Percentiles rank a stretch among this genome's conserved stretches.
These are phyloP conservation scores for Hylodesmum podocarpum DNA, from an alignment of 306 rosid genomes.

Conservation along the genomic window DNA sequence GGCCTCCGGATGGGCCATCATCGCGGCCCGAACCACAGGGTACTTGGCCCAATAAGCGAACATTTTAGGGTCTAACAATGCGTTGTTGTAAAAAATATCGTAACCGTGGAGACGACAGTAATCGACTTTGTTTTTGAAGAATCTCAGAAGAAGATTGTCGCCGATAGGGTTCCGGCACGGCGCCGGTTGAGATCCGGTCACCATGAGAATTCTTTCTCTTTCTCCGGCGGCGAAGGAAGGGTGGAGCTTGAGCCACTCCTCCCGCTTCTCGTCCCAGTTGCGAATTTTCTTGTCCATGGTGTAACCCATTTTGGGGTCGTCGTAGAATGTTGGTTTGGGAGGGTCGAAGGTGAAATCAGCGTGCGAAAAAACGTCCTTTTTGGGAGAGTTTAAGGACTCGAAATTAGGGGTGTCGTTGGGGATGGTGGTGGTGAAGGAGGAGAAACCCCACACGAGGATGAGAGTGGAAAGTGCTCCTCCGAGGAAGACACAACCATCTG, in stretches of 20 bases:
- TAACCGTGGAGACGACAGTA: slow-evolving; percentile 73
- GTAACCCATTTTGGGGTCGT: slow-evolving; percentile 61
- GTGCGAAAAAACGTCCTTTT: background rate
- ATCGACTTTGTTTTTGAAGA: slow-evolving; percentile 85
- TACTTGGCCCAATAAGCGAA: slow-evolving; percentile 76
- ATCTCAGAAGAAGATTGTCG: slow-evolving; percentile 61
- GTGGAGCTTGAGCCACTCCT: slow-evolving; percentile 59
- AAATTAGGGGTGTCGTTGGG: slow-evolving; percentile 23
- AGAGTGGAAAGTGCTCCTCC: slow-evolving; percentile 63
- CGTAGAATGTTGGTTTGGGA: slow-evolving; percentile 57
- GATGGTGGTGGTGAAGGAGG: slow-evolving; percentile 38
- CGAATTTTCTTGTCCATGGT: slow-evolving; percentile 48
- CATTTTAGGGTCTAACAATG: slow-evolving; percentile 67
- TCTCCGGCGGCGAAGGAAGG: slow-evolving; percentile 53
- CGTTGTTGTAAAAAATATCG: slow-evolving; percentile 74
- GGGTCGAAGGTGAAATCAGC: slow-evolving; percentile 44
- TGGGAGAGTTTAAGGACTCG: background rate
- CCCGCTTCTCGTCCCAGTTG: slow-evolving; percentile 74
- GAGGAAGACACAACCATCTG: slow-evolving; percentile 57
- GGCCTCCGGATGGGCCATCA: slow-evolving; percentile 90
- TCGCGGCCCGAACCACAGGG: slow-evolving; percentile 70
- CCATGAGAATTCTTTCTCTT: slow-evolving; percentile 31
- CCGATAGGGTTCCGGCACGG: slow-evolving; percentile 76
- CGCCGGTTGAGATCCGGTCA: slow-evolving; percentile 81
- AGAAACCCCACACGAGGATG: slow-evolving; percentile 57